Evolutionary conservation across 1,284 basidiomycete species (phyloP).

Genomic region (Cystobasidiaceae sp.): DNA sequence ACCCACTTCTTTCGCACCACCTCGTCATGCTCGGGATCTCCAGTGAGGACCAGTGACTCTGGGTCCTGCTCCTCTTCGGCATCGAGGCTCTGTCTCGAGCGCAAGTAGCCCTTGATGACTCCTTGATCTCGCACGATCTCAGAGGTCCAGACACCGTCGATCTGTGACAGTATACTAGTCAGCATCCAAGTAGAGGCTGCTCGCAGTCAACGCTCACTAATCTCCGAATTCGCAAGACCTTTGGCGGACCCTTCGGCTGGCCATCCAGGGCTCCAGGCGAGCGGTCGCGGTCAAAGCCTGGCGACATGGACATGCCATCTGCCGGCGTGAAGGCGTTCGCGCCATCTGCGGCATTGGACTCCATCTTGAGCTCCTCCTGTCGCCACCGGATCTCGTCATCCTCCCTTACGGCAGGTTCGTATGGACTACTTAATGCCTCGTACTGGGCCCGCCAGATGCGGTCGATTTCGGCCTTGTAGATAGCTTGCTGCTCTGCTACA

Average conservation of each 20-base stretch:
- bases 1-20: conserved; percentile 71
- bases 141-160: conserved; percentile 76
- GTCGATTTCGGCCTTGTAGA: conserved; percentile 96
- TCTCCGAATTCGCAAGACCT: conserved; percentile 76
- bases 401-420: conserved; percentile 70
- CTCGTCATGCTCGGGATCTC: conserved; percentile 79
- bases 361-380: conserved; percentile 56
- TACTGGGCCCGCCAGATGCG: conserved; percentile 95
- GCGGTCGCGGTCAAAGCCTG: conserved; percentile 28
- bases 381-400: conserved; percentile 57
- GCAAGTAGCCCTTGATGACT: conserved; percentile 86
- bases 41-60: conserved; percentile 80
- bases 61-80: conserved; percentile 67
- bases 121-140: conserved; percentile 91
- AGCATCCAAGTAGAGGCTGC: neutral
- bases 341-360: conserved; percentile 32
- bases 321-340: conserved; percentile 31
- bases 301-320: conserved; percentile 35
- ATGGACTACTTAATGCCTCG: conserved; percentile 72
- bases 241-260: conserved; percentile 47
- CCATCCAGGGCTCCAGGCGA: conserved; percentile 33
- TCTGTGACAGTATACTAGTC: conserved; percentile 49
- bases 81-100: conserved; percentile 73
- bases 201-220: conserved; percentile 54
- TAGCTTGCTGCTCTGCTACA: conserved; percentile 89